These are phyloP conservation scores for Ophiostoma quercus DNA, from an alignment of 2,329 filamentous ascomycete genomes.

Conservation along the genomic window DNA sequence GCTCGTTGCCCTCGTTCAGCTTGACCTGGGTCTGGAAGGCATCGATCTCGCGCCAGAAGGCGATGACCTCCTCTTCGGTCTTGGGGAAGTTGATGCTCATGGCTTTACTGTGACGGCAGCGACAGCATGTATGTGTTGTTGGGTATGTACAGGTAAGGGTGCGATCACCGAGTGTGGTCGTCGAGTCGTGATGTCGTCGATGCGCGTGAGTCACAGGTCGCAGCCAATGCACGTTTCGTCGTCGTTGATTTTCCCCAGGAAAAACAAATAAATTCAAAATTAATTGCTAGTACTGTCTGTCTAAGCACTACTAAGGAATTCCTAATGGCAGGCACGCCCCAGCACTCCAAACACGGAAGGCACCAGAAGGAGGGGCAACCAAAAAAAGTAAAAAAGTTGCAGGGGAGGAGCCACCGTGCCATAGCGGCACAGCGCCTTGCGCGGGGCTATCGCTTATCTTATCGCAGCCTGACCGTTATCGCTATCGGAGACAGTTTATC, in stretches of 20 bases:
- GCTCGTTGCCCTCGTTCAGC: constrained; percentile 73
- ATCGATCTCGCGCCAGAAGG: constrained; percentile 84
- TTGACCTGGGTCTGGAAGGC: constrained; percentile 74
- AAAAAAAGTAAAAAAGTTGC: constrained; percentile 17
- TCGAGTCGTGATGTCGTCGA: constrained; percentile 13
- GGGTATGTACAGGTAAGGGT: neutral
- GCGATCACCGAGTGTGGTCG: neutral
- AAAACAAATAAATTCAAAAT: constrained; percentile 1
- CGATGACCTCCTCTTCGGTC: constrained; percentile 80
- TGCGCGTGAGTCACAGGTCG: constrained; percentile 20
- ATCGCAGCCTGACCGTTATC: constrained; percentile 1
- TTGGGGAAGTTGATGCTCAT: constrained; percentile 89
- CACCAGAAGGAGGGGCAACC: constrained; percentile 16
- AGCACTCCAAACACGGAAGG: constrained; percentile 10
- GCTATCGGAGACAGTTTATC: constrained; percentile 6
- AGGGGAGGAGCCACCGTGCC: constrained; percentile 1
- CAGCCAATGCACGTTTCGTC: constrained; percentile 12
- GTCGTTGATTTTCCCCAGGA: constrained; percentile 18
- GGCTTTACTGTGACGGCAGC: constrained; percentile 14
- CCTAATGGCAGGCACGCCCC: neutral
- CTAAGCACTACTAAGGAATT: neutral
- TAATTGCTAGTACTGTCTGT: neutral
- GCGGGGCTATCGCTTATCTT: constrained; percentile 10
- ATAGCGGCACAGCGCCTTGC: neutral
- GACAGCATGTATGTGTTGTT: neutral